Percentiles rank a stretch among this genome's conserved stretches.
Conservation (phyloP, 1,284 basidiomycete species). For the Ustilago bromivora region DNA sequence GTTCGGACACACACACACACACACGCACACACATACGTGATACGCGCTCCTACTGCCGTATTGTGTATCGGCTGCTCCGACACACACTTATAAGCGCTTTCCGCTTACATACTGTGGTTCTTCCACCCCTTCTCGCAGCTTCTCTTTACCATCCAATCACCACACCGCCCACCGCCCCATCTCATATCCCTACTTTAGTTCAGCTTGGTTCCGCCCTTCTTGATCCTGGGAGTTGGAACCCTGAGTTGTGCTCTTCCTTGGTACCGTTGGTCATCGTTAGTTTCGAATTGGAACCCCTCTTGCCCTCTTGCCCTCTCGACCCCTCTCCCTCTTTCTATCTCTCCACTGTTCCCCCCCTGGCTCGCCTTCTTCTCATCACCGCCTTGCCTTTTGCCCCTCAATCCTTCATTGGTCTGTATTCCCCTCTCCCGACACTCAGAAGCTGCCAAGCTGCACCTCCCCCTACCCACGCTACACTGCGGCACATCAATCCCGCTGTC, state of each 20-base stretch:
- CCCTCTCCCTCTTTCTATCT: not conserved
- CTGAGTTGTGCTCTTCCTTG: conserved; percentile 5
- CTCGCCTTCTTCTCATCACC: not conserved
- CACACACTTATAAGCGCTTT: not conserved
- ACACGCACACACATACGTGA: not conserved
- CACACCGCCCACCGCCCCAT: not conserved
- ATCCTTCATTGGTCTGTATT: not conserved
- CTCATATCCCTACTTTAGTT: not conserved
- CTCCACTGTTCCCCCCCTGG: not conserved
- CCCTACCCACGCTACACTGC: not conserved
- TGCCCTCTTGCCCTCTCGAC: conserved; percentile 1
- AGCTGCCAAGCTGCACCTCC: not conserved
- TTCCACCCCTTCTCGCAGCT: not conserved
- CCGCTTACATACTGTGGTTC: not conserved
- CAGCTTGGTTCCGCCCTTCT: not conserved
- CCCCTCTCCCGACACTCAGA: not conserved
- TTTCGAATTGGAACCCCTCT: not conserved
- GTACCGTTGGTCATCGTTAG: conserved; percentile 18
- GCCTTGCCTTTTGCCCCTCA: not conserved
- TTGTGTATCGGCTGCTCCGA: not conserved
- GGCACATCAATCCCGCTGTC: conserved; percentile 1
- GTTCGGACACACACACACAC: too few species aligned
- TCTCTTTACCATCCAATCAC: conserved; percentile 1
- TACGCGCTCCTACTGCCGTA: not conserved
- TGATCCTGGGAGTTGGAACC: not conserved